Conservation (phyloP, 2,329 filamentous ascomycete species). For the Calonectria fujianensis region DNA sequence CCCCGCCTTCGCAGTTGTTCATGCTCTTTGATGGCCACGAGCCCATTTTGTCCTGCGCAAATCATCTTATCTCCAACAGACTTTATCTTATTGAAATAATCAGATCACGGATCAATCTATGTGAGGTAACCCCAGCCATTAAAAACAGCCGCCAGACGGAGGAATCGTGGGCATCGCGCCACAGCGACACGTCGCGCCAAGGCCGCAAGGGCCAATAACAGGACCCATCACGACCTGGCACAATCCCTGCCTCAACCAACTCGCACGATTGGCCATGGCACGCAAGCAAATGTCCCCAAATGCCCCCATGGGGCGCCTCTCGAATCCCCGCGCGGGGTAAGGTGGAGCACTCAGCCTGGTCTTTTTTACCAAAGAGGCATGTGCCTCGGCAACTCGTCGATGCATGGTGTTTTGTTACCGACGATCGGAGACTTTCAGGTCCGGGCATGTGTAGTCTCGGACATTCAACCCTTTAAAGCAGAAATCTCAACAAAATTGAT, state of each 20-base stretch:
- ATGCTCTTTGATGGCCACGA: background rate
- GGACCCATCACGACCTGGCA: background rate
- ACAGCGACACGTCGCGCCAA: background rate
- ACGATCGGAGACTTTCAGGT: background rate
- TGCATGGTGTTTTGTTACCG: background rate
- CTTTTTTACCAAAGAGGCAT: slow-evolving; percentile 9
- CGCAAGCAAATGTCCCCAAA: background rate
- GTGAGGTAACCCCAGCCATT: background rate
- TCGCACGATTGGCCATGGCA: background rate
- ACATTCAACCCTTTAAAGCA: background rate
- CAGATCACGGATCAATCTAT: background rate
- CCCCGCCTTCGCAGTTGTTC: background rate
- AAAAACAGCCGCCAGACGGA: background rate
- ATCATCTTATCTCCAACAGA: background rate
- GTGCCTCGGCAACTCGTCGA: background rate
- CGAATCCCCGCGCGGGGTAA: slow-evolving; percentile 15
- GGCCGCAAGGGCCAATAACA: background rate
- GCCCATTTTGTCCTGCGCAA: background rate
- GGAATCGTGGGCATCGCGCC: background rate
- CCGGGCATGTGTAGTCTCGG: background rate
- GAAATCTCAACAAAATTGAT: background rate
- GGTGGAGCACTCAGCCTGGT: slow-evolving; percentile 2
- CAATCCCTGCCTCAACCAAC: background rate
- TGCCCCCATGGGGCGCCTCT: background rate
- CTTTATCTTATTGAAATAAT: background rate